Conservation (phyloP, 495 filamentous ascomycete species). For the Parachaetomium inaequale region DNA sequence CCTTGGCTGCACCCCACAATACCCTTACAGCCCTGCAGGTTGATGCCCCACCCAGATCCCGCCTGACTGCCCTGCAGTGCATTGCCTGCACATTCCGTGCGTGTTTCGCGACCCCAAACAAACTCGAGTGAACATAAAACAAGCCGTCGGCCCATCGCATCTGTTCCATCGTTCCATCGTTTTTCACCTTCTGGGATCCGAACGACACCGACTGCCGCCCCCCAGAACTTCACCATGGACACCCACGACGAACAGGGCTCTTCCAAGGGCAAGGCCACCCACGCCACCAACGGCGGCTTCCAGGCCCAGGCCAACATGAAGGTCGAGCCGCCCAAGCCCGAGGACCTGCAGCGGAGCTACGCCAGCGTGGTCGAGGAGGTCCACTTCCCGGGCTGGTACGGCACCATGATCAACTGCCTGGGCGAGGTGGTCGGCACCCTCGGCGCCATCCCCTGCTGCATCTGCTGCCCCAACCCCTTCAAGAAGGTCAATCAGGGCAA, state of each 20-base stretch:
- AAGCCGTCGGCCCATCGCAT: background rate
- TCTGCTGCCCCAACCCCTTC: slow-evolving; percentile 94
- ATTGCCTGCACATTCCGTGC: background rate
- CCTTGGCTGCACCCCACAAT: background rate
- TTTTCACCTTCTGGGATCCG: background rate
- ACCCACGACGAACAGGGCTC: slow-evolving; percentile 5
- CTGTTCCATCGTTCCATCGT: background rate
- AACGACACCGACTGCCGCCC: background rate
- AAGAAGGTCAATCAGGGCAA: slow-evolving; percentile 90
- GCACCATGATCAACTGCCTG: slow-evolving; percentile 74
- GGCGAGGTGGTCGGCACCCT: slow-evolving; percentile 73
- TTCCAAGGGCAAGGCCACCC: slow-evolving; percentile 29
- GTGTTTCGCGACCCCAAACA: background rate
- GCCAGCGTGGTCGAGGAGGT: slow-evolving; percentile 73
- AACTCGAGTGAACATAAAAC: no score
- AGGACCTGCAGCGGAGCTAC: slow-evolving; percentile 87
- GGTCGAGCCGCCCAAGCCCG: slow-evolving; percentile 75
- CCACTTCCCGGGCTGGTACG: slow-evolving; percentile 80
- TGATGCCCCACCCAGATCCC: background rate
- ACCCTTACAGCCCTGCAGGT: background rate
- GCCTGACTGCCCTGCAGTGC: background rate
- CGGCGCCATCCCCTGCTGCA: slow-evolving; percentile 89
- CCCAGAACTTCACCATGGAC: background rate
- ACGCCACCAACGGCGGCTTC: slow-evolving; percentile 33
- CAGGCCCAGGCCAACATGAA: slow-evolving; percentile 54